Percentiles rank a stretch among this genome's conserved stretches.
These are phyloP conservation scores for Paraglomus occultum DNA, from an alignment of 192 early-diverging fungal genomes.

Conservation along the genomic window DNA sequence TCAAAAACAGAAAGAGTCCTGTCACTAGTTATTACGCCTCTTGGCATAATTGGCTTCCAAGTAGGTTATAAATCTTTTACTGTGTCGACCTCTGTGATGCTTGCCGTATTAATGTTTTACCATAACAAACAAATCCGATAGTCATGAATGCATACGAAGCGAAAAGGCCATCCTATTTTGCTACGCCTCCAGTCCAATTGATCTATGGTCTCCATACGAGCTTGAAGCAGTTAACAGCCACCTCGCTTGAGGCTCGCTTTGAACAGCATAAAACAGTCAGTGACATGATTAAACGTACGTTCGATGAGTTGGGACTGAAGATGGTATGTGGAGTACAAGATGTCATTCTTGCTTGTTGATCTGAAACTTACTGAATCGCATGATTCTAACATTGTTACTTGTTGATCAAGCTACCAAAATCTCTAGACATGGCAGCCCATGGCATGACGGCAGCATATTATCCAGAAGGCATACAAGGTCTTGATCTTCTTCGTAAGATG, in stretches of 20 bases:
- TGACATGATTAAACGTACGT: slow-evolving; percentile 68
- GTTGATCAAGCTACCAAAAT: slow-evolving; percentile 31
- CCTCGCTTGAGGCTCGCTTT: slow-evolving; percentile 76
- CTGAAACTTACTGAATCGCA: background rate
- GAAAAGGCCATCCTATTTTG: slow-evolving; percentile 91
- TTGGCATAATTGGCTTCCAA: slow-evolving; percentile 93
- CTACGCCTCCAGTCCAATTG: slow-evolving; percentile 93
- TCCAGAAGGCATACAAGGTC: slow-evolving; percentile 74
- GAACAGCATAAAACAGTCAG: slow-evolving; percentile 73
- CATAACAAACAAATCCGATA: background rate
- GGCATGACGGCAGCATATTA: slow-evolving; percentile 88
- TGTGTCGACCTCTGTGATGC: background rate
- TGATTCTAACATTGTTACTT: background rate
- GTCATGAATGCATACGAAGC: slow-evolving; percentile 97
- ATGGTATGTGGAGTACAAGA: slow-evolving; percentile 48
- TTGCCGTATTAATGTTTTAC: background rate
- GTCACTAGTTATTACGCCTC: slow-evolving; percentile 89
- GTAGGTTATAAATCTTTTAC: slow-evolving; percentile 26
- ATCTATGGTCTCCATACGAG: slow-evolving; percentile 85
- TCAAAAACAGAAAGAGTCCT: slow-evolving; percentile 67
- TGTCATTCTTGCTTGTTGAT: background rate
- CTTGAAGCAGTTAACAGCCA: slow-evolving; percentile 67
- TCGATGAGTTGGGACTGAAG: slow-evolving; percentile 72
- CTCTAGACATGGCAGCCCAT: slow-evolving; percentile 60
- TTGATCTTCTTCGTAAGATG: slow-evolving; percentile 77